Evolutionary conservation across 202 grass and related monocot species (phyloP), one percentile per base, ranked within the genome.

Genomic region (Zoysia matrella): DNA sequence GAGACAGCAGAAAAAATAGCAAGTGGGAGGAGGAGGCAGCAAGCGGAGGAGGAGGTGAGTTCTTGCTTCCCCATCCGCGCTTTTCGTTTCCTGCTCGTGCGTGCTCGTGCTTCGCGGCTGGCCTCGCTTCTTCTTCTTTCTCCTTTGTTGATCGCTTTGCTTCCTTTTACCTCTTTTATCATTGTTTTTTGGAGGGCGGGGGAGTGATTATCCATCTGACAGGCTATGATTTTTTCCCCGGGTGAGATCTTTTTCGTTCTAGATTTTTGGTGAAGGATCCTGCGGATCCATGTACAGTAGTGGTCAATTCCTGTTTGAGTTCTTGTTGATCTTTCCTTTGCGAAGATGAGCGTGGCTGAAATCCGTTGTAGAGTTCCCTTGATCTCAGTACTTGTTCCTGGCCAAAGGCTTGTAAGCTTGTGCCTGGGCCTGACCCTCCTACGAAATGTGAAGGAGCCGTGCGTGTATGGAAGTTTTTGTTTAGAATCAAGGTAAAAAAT

Each of bases 271-370:
- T 8, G 1, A 9, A 77, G 47, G 14, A 53, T 63, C 61, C 67
- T 67, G 5, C 54, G 52, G 78, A 18, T 70, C 4, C 11, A 11
- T 11, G 45, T 7, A 22, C 22, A 22, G 22, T 22, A 13, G 87
- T 73, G n/a, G 50, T 9, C 78, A 89, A 89, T 73, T 86, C 78
- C 68, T 48, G 54, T 78, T 82, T 86, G 83, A 60, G 57, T 81
- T 77, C 61, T 69, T 43, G 36, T 12, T 47, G 65, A 30, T 81
- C 44, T 13, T 36, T 62, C 54, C 30, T 52, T 49, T 65, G 52
- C n/a, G 30, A 74, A 74, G n/a, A 1, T 43, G 49, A 42, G 7
- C 6, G 64, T 55, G 42, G 44, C 49, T 71, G 45, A 49, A 80
- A 84, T 75, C 70, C 76, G 51, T n/a, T 63, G 71, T 18, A 48